Conservation (phyloP, 2,329 filamentous ascomycete species). For the Cyphellophora attinorum region DNA sequence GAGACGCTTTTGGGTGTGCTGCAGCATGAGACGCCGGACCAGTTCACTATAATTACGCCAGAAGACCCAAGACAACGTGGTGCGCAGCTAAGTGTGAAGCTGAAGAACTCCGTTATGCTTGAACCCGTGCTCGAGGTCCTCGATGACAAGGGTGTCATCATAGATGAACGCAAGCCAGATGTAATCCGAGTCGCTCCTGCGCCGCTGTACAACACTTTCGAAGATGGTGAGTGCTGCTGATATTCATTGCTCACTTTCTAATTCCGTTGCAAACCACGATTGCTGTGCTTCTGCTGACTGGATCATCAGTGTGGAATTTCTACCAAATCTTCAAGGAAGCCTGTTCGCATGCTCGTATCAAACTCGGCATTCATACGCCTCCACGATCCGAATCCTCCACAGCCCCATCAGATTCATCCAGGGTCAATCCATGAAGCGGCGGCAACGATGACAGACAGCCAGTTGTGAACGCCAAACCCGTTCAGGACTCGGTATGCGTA, state of each 20-base stretch:
- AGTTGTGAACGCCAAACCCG: too few species aligned
- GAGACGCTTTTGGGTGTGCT: constrained; percentile 50
- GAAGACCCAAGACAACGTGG: constrained; percentile 58
- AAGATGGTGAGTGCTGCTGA: constrained; percentile 62
- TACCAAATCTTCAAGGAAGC: constrained; percentile 11
- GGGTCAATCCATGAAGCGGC: too few species aligned
- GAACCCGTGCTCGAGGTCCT: constrained; percentile 57
- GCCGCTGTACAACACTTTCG: constrained; percentile 73
- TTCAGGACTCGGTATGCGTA: too few species aligned
- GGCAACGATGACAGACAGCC: too few species aligned
- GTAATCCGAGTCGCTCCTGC: constrained; percentile 77
- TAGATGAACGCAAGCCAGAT: constrained; percentile 76
- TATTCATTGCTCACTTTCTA: too few species aligned
- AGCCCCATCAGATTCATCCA: too few species aligned
- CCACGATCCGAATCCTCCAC: too few species aligned
- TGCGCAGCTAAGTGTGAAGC: constrained; percentile 66
- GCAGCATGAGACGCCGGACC: constrained; percentile 7
- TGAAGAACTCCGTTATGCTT: constrained; percentile 55
- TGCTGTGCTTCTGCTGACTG: too few species aligned
- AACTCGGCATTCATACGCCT: too few species aligned
- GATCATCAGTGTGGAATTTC: constrained; percentile 57
- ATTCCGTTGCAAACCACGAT: too few species aligned
- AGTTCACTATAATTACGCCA: constrained; percentile 61
- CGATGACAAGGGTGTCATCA: constrained; percentile 60
- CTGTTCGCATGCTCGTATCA: too few species aligned